These are phyloP conservation scores for Sergeia podlipaevii DNA, from an alignment of 208 protist species.

Conservation along the genomic window DNA sequence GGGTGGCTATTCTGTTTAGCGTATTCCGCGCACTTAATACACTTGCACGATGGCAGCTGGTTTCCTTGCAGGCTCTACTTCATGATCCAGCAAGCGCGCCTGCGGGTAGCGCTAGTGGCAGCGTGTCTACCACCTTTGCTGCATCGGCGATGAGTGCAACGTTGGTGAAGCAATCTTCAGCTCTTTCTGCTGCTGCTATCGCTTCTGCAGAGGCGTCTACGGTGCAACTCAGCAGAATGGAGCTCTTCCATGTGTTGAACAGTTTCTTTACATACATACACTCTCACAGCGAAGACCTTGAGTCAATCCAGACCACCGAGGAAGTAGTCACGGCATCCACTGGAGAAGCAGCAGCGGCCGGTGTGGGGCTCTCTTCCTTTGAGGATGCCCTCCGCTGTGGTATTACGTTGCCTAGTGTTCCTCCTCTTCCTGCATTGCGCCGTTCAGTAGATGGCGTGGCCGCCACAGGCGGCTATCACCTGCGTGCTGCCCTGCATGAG, in stretches of 20 bases:
- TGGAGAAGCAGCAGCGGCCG: not conserved
- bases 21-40: slow-evolving; percentile 67
- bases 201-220: slow-evolving; percentile 3
- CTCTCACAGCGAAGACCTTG: slow-evolving; percentile 45
- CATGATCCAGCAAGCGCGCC: slow-evolving; percentile 23
- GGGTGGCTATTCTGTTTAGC: slow-evolving; percentile 59
- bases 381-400: slow-evolving; percentile 68
- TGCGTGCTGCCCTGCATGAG: slow-evolving; percentile 80
- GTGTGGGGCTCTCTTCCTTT: slow-evolving; percentile 40
- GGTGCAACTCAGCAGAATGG: slow-evolving; percentile 52
- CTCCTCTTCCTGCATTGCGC: slow-evolving; percentile 13
- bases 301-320: slow-evolving; percentile 38
- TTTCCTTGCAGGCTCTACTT: slow-evolving; percentile 58
- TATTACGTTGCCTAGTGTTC: slow-evolving; percentile 49
- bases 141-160: slow-evolving; percentile 6
- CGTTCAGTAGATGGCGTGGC: not conserved
- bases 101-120: not conserved
- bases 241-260: slow-evolving; percentile 73
- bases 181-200: slow-evolving; percentile 5
- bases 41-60: slow-evolving; percentile 72
- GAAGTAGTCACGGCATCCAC: not conserved
- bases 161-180: slow-evolving; percentile 6
- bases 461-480: slow-evolving; percentile 10
- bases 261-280: slow-evolving; percentile 67
- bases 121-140: slow-evolving; percentile 3